phyloP scores from a whole-genome alignment of 1,284 basidiomycete genomes.

The Cutaneotrichosporon sp. region DNA sequence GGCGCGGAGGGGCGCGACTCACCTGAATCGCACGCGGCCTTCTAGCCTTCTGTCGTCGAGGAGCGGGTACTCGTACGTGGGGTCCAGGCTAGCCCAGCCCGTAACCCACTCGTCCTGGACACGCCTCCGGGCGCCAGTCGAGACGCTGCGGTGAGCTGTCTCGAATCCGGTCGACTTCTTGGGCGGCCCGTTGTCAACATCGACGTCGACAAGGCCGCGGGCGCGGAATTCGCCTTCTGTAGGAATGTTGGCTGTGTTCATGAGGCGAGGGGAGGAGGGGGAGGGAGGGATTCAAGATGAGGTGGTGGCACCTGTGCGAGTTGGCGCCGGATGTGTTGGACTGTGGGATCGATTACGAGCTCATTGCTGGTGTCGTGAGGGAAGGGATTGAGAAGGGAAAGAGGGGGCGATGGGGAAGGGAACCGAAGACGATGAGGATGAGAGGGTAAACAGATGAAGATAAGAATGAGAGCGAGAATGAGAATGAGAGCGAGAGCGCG shows the following conservation, averaged over 20 bases:
- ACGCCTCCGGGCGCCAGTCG: neutral
- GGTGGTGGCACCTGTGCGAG: neutral
- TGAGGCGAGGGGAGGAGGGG: too few species aligned
- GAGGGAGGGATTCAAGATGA: too few species aligned
- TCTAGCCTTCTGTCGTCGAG: conserved; percentile 10
- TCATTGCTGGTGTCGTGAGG: neutral
- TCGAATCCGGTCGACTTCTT: neutral
- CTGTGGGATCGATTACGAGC: neutral
- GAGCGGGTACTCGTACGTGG: conserved; percentile 21
- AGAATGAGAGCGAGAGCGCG: too few species aligned
- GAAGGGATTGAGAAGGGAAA: too few species aligned
- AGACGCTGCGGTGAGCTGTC: neutral
- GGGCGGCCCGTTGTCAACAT: neutral
- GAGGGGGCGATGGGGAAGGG: too few species aligned
- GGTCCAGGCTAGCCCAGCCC: conserved; percentile 18
- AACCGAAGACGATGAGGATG: too few species aligned
- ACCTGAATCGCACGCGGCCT: conserved; percentile 17
- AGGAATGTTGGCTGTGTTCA: too few species aligned
- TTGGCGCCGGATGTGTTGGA: neutral
- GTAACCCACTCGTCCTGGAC: conserved; percentile 14
- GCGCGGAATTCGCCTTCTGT: neutral
- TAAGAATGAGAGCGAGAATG: too few species aligned
- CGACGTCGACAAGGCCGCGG: neutral
- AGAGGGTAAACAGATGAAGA: too few species aligned
- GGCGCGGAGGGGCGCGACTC: conserved; percentile 1